Percentiles rank a stretch among this genome's conserved stretches.
Conservation (phyloP, 192 early-diverging fungal genomes). For the Umbelopsis vinacea region DNA sequence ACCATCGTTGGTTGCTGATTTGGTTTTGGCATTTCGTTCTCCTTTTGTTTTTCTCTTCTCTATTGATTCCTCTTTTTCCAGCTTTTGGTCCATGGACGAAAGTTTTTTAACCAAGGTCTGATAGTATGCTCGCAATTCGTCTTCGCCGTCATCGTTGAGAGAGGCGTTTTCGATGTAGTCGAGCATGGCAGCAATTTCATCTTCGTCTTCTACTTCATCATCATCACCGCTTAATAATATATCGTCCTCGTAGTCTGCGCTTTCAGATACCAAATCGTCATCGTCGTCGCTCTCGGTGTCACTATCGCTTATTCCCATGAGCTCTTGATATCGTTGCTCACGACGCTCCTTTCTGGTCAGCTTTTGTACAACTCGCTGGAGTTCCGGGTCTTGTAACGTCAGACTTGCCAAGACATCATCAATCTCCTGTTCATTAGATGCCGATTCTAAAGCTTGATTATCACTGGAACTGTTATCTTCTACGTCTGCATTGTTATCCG, state of each 20-base stretch:
- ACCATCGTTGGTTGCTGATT: neutral
- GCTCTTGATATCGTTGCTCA: neutral
- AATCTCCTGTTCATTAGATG: neutral
- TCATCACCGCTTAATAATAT: constrained; percentile 7
- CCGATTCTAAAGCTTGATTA: neutral
- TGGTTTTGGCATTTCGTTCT: neutral
- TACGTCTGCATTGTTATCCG: neutral
- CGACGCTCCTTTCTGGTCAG: constrained; percentile 19
- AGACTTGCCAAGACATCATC: neutral
- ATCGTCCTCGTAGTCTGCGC: neutral
- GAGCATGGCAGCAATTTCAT: constrained; percentile 25
- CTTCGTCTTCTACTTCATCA: constrained; percentile 24
- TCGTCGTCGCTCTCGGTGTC: neutral
- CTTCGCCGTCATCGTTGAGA: constrained; percentile 15
- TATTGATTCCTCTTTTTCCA: neutral
- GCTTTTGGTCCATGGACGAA: neutral
- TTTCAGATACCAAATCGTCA: neutral
- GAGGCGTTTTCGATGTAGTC: constrained; percentile 39
- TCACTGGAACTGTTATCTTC: neutral
- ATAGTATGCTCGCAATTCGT: constrained; percentile 20
- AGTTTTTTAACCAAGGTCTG: constrained; percentile 11
- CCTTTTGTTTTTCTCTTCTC: neutral
- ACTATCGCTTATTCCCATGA: neutral
- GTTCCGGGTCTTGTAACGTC: neutral
- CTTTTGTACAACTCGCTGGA: neutral